Percentiles rank a stretch among this genome's conserved stretches.
These are phyloP conservation scores for Hypoxylon lenormandii DNA, from an alignment of 495 filamentous ascomycete species.

Conservation along the genomic window DNA sequence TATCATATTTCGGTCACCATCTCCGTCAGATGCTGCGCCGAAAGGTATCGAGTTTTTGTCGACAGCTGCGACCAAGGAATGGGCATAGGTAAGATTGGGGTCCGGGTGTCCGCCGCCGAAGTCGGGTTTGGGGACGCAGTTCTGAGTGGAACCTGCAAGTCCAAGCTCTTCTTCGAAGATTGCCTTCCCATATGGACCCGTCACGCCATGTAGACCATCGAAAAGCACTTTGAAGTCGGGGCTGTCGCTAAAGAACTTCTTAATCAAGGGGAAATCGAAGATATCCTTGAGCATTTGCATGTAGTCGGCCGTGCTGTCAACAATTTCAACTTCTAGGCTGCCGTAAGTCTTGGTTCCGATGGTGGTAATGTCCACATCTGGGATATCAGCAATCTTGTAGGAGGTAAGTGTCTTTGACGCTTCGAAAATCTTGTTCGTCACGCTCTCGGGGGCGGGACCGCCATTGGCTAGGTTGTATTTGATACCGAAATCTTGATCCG, in stretches of 20 bases:
- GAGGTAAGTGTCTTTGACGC: constrained; percentile 85
- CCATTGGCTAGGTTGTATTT: constrained; percentile 99
- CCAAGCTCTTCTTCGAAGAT: constrained; percentile 96
- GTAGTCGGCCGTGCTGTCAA: constrained; percentile 92
- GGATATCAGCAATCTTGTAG: constrained; percentile 91
- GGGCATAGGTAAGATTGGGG: constrained; percentile 97
- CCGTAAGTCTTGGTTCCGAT: constrained; percentile 88
- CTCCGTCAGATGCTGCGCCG: constrained; percentile 93
- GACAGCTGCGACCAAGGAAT: constrained; percentile 92
- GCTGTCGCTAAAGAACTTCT: constrained; percentile 84
- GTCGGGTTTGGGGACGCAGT: constrained; percentile 90
- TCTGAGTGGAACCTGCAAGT: constrained; percentile 84
- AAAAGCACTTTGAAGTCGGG: constrained; percentile 96
- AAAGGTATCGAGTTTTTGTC: constrained; percentile 93
- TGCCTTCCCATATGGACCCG: constrained; percentile 90
- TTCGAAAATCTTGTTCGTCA: constrained; percentile 97
- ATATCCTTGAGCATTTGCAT: constrained; percentile 95
- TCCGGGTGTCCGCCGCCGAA: constrained; percentile 98
- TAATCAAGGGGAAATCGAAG: constrained; percentile 96
- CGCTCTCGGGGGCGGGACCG: constrained; percentile 90
- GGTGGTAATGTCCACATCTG: constrained; percentile 82
- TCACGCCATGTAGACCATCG: constrained; percentile 93
- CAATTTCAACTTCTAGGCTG: constrained; percentile 88
- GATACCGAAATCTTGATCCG: constrained; percentile 95
- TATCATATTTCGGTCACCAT: constrained; percentile 99